Base-by-base conservation (phyloP, 2,329 filamentous ascomycete species). In the Colletotrichum salicis region DNA sequence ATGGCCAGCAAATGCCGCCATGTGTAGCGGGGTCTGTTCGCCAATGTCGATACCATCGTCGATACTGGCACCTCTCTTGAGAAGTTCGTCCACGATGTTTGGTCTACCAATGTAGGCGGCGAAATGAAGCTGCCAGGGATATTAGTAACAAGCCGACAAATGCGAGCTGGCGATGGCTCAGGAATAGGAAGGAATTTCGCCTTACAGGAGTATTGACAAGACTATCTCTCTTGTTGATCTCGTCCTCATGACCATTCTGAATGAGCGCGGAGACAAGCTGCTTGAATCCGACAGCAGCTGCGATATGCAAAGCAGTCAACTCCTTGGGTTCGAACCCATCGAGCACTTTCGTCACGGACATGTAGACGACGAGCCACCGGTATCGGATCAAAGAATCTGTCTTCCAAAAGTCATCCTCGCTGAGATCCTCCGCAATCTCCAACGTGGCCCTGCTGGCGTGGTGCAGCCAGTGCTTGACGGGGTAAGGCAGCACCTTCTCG, bases 361-460 rank as follows among this genome's bases (percentile, higher is more conserved):
- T 76, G 52, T 82, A 80, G 35, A 81, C 80, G 0, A 78, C 77
- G 4, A 84, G 73, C 83, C 83, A 85, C 3, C 80, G 80, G 15
- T 78, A 78, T 8, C 83, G 77, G 11, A 83, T 78, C 1, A 74
- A 67, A 0, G 83, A 84, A 15, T 78, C 77, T 0, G 71, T 73
- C 35, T 78, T 77, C 83, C 83, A 85, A 64, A 85, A 84, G 11
- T 81, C 78, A 6, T 78, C 65, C 48, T 84, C 82, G 64, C 81
- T 83, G 2, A 84, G 73, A 11, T 79, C 80, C 41, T 84, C 82
- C 0, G 82, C 82, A n/a, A 84, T 82, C 60, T 84, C 82, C 4
- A 76, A 71, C 0, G 83, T 84, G 22, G 83, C 82, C 60, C 83
- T 82, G 54, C 81, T 81, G 2, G 81, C 83, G 62, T 84, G 83